Conservation (phyloP, 2,329 filamentous ascomycete species). For the Setomelanomma holmii region DNA sequence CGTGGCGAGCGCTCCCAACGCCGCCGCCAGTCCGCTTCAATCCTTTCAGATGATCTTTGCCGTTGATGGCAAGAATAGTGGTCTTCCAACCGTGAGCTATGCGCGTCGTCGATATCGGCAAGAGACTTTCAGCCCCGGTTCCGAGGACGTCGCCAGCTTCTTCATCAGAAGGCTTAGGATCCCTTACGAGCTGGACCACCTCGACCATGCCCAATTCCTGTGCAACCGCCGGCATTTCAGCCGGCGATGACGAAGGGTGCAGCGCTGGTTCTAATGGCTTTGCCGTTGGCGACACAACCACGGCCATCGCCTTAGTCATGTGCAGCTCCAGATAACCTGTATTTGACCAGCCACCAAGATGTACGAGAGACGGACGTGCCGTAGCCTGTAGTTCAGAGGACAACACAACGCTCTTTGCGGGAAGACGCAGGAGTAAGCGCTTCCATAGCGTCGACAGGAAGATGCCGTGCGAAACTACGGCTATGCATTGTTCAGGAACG, state of each 20-base stretch:
- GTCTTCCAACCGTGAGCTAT: conserved; percentile 53
- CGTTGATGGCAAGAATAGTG: conserved; percentile 70
- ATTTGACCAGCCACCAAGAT: conserved; percentile 69
- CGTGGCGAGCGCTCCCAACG: conserved; percentile 78
- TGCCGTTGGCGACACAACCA: background rate
- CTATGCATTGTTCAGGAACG: conserved; percentile 55
- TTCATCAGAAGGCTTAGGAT: background rate
- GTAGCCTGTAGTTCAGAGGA: conserved; percentile 51
- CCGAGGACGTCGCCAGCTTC: background rate
- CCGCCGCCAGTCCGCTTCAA: conserved; percentile 83
- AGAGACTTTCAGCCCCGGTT: background rate
- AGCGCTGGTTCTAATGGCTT: background rate
- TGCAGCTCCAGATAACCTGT: conserved; percentile 66
- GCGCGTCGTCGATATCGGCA: conserved; percentile 1
- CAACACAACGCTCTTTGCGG: conserved; percentile 54
- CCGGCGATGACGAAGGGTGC: conserved; percentile 2
- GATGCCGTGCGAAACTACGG: conserved; percentile 83
- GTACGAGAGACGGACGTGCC: conserved; percentile 55
- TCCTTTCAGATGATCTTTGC: conserved; percentile 72
- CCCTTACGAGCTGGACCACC: background rate
- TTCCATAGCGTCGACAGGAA: conserved; percentile 75
- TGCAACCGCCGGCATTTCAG: conserved; percentile 2
- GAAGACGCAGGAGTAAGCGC: conserved; percentile 65
- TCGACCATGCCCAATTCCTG: conserved; percentile 2
- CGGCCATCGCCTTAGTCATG: conserved; percentile 26